Conservation (phyloP, 2,329 filamentous ascomycete species). For the Stagonosporopsis chrysanthemi region DNA sequence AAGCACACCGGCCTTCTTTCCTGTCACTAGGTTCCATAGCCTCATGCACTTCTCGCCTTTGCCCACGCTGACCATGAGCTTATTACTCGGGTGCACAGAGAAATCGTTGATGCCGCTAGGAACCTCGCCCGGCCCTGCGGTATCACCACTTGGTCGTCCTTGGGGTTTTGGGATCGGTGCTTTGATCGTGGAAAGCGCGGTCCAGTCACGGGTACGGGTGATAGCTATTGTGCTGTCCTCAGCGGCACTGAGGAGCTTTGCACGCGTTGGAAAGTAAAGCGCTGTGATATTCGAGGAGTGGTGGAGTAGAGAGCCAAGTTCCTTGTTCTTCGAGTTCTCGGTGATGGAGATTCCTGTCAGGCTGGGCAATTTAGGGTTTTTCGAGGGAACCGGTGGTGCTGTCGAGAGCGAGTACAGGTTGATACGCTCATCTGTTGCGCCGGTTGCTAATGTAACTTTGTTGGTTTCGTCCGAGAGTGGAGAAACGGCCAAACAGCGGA, state of each 20-base stretch:
- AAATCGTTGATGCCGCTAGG: constrained; percentile 95
- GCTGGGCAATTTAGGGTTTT: constrained; percentile 67
- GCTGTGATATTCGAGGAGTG: constrained; percentile 83
- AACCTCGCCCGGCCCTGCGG: constrained; percentile 78
- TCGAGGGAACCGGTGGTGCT: constrained; percentile 61
- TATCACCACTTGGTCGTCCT: constrained; percentile 88
- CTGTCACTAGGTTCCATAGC: constrained; percentile 95
- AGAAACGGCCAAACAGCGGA: constrained; percentile 88
- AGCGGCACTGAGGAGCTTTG: constrained; percentile 85
- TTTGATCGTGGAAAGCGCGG: constrained; percentile 85
- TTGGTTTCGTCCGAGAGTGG: constrained; percentile 71
- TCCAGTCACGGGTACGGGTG: constrained; percentile 87
- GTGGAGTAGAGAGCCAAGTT: constrained; percentile 85
- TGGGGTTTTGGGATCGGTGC: constrained; percentile 81
- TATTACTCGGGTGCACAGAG: constrained; percentile 94
- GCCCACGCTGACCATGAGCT: constrained; percentile 92
- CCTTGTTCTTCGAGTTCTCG: constrained; percentile 86
- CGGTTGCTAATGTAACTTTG: constrained; percentile 88
- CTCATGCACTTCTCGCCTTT: constrained; percentile 91
- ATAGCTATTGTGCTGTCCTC: constrained; percentile 94
- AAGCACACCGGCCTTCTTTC: constrained; percentile 91
- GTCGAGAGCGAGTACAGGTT: constrained; percentile 89
- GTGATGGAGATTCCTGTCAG: constrained; percentile 76
- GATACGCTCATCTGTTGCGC: constrained; percentile 91
- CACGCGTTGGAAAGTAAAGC: constrained; percentile 81